These are phyloP conservation scores for Dothideomycetes sp. DNA, from an alignment of 2,329 filamentous ascomycete genomes.

Conservation along the genomic window DNA sequence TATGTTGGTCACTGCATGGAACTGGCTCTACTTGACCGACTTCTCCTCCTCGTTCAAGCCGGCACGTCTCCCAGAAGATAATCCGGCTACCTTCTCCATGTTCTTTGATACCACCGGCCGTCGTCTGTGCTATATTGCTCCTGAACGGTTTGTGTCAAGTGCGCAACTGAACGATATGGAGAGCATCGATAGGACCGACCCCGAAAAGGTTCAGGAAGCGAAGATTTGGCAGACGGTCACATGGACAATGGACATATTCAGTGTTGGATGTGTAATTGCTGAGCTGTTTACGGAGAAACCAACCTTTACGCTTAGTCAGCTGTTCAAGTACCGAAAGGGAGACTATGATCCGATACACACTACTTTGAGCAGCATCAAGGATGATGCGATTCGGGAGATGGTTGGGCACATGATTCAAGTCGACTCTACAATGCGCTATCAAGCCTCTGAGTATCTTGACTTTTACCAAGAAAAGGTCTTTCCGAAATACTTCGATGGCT, in stretches of 20 bases:
- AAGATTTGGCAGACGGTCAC: conserved; percentile 43
- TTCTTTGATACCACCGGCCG: conserved; percentile 91
- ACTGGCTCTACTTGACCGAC: conserved; percentile 97
- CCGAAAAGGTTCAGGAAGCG: neutral
- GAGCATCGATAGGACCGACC: conserved; percentile 33
- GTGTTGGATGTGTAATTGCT: conserved; percentile 89
- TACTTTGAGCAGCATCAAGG: conserved; percentile 75
- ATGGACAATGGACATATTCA: conserved; percentile 99
- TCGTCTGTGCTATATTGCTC: conserved; percentile 88
- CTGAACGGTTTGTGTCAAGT: conserved; percentile 74
- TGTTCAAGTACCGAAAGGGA: conserved; percentile 86
- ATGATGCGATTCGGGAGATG: conserved; percentile 76
- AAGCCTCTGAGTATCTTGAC: conserved; percentile 84
- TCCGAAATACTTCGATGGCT: conserved; percentile 93
- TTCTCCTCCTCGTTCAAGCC: conserved; percentile 96
- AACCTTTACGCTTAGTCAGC: conserved; percentile 93
- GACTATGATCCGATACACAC: conserved; percentile 82
- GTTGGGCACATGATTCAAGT: conserved; percentile 94
- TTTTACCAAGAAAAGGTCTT: conserved; percentile 91
- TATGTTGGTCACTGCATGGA: conserved; percentile 94
- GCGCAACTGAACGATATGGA: conserved; percentile 32
- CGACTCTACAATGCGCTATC: conserved; percentile 82
- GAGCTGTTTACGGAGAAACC: conserved; percentile 91
- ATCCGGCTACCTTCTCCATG: conserved; percentile 94
- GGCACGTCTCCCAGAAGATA: conserved; percentile 85